phyloP scores from a whole-genome alignment of 1,284 basidiomycete species.

The Malassezia sp. region DNA sequence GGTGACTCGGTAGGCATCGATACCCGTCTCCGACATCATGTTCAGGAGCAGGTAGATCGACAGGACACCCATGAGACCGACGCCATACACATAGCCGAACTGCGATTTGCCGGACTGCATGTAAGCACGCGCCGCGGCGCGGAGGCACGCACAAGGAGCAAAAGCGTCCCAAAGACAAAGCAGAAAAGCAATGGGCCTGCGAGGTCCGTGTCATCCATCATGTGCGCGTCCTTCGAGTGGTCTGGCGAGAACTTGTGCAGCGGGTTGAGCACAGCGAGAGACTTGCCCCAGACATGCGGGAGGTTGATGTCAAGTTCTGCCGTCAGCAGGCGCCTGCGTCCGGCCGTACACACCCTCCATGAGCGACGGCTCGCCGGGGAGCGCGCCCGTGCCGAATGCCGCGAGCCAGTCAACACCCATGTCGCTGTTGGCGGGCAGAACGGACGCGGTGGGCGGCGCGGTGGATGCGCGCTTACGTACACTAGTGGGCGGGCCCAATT shows the following conservation, averaged over 20 bases:
- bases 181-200: conserved; percentile 92
- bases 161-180: conserved; percentile 55
- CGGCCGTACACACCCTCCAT: conserved; percentile 29
- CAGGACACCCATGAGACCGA: conserved; percentile 82
- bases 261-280: conserved; percentile 88
- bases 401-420: conserved; percentile 15
- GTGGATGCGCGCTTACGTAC: background rate
- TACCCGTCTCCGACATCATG: conserved; percentile 87
- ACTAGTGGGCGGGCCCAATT: conserved; percentile 3
- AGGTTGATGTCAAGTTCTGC: conserved; percentile 95
- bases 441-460: background rate
- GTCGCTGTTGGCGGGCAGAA: no score
- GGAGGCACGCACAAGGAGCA: conserved; percentile 23
- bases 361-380: conserved; percentile 42
- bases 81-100: conserved; percentile 97
- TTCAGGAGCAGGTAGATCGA: conserved; percentile 93
- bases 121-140: no score
- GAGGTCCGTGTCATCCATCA: conserved; percentile 99
- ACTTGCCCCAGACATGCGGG: conserved; percentile 83
- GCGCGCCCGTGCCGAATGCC: conserved; percentile 44
- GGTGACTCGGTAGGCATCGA: conserved; percentile 89
- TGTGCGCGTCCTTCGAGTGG: conserved; percentile 60
- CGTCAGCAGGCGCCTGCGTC: no score
- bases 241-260: conserved; percentile 56
- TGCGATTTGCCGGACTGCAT: conserved; percentile 91